Conservation (phyloP, 192 early-diverging fungal genomes). For the Allomyces javanicus region DNA sequence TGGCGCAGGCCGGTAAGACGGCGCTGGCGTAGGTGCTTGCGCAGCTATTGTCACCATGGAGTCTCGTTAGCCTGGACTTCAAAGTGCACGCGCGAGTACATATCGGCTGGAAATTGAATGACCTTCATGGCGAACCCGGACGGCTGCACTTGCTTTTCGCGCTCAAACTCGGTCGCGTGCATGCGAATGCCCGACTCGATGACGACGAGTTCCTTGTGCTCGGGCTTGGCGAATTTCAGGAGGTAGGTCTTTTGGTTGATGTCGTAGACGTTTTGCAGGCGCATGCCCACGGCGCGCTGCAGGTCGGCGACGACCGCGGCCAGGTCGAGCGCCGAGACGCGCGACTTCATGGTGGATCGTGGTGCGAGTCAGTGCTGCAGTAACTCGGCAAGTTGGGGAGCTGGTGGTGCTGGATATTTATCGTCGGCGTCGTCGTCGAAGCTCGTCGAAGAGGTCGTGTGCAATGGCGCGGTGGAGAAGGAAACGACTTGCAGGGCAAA, state of each 20-base stretch:
- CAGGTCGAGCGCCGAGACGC: conserved; percentile 78
- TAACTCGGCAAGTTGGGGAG: too few species aligned
- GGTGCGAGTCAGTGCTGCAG: too few species aligned
- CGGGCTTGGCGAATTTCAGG: conserved; percentile 82
- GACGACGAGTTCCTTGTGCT: conserved; percentile 67
- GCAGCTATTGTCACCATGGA: conserved; percentile 23
- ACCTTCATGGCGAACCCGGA: conserved; percentile 71
- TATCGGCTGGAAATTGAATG: neutral
- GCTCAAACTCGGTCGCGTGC: conserved; percentile 71
- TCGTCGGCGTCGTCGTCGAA: too few species aligned
- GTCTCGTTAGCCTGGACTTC: neutral
- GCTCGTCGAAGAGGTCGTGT: too few species aligned
- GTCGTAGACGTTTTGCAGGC: conserved; percentile 93
- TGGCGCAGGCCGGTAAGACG: conserved; percentile 59
- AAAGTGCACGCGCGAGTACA: conserved; percentile 1
- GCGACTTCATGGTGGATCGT: conserved; percentile 44
- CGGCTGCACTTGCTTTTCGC: conserved; percentile 72
- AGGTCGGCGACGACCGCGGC: conserved; percentile 60
- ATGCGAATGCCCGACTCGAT: conserved; percentile 86
- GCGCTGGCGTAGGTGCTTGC: conserved; percentile 75
- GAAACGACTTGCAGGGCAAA: too few species aligned
- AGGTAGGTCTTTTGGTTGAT: conserved; percentile 72
- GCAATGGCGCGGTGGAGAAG: too few species aligned
- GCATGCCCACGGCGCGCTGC: conserved; percentile 51
- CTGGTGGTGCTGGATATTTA: too few species aligned